Conservation (phyloP, 2,329 filamentous ascomycete genomes). For the Pyrenophora graminea region DNA sequence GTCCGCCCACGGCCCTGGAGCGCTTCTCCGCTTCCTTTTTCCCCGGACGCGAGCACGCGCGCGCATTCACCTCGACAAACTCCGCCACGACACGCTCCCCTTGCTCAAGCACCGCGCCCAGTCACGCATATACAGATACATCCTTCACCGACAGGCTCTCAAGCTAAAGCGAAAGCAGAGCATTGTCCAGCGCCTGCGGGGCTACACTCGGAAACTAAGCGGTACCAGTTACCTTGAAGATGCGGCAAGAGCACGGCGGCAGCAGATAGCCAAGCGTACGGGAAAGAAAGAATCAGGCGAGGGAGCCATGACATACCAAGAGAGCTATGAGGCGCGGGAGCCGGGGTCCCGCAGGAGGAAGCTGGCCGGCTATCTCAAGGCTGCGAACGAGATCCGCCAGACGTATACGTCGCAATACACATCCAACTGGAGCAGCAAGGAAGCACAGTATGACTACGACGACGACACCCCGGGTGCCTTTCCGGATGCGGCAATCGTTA, state of each 20-base stretch:
- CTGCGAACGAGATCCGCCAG: constrained; percentile 72
- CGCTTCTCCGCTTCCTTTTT: constrained; percentile 68
- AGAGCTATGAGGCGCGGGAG: constrained; percentile 54
- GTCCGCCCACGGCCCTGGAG: constrained; percentile 36
- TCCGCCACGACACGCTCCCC: constrained; percentile 77
- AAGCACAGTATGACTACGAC: constrained; percentile 50
- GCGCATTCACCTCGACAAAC: constrained; percentile 67
- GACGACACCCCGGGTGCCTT: constrained; percentile 73
- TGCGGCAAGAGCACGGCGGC: constrained; percentile 37
- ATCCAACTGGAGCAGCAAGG: constrained; percentile 53
- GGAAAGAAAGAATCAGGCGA: constrained; percentile 27
- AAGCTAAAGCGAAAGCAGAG: constrained; percentile 35
- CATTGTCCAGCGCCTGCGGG: constrained; percentile 39
- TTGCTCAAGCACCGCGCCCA: constrained; percentile 72
- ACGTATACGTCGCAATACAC: constrained; percentile 63
- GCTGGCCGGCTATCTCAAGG: constrained; percentile 72
- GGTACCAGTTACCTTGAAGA: constrained; percentile 38
- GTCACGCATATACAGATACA: constrained; percentile 74
- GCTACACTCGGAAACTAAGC: constrained; percentile 38
- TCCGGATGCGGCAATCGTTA: constrained; percentile 79
- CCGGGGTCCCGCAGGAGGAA: constrained; percentile 76
- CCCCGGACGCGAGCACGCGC: constrained; percentile 66
- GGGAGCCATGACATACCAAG: constrained; percentile 38
- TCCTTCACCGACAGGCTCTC: constrained; percentile 64
- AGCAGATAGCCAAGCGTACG: constrained; percentile 37